A percentile compares a stretch with the other conserved stretches of the same genome.
Conservation (phyloP, 306 rosid genomes). For the Sicyos edulis region DNA sequence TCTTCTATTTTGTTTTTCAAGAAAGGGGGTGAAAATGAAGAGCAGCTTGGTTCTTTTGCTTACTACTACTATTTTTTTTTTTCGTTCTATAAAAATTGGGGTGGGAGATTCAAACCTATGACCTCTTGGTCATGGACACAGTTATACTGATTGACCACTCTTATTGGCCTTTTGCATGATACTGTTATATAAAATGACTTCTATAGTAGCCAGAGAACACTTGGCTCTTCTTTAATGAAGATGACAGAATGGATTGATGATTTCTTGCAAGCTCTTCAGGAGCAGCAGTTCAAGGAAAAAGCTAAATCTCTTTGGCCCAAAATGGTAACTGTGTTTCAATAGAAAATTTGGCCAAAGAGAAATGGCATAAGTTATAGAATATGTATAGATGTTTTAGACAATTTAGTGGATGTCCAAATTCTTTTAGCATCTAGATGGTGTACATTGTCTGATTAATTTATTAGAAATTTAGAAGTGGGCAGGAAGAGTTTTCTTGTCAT, state of each 20-base stretch:
- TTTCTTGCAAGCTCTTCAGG: constrained; percentile 12
- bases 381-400: neutral
- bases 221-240: neutral
- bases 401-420: neutral
- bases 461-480: neutral
- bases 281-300: constrained; percentile 9
- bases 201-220: neutral
- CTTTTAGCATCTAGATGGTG: neutral
- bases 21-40: constrained; percentile 9
- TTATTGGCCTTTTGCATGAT: neutral
- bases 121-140: no score
- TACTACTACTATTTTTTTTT: neutral
- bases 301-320: constrained; percentile 11
- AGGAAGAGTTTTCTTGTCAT: neutral
- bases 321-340: neutral
- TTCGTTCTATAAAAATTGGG: no score
- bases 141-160: no score
- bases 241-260: neutral
- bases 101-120: no score
- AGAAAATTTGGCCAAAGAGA: constrained; percentile 1
- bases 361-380: neutral
- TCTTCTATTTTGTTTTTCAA: neutral
- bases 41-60: neutral
- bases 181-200: neutral
- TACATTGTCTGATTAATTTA: neutral